A percentile compares a stretch with the other conserved stretches of the same genome.
Conservation (phyloP, 257 asterid genomes). For the Solanum pinnatisectum region DNA sequence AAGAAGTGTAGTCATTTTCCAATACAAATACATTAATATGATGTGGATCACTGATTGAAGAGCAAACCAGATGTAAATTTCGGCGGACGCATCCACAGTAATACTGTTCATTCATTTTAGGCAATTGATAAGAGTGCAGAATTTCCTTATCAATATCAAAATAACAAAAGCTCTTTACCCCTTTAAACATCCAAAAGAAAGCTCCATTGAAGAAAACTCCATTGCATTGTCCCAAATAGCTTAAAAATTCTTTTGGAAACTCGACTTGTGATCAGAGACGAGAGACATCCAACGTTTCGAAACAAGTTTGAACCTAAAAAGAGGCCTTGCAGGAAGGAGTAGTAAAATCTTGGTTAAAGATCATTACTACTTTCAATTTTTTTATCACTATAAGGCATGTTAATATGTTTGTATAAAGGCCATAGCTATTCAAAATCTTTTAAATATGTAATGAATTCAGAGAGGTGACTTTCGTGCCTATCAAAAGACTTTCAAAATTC, state of each 20-base stretch:
- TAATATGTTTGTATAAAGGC: neutral
- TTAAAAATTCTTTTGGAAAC: neutral
- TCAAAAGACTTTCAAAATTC: no score
- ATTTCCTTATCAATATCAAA: neutral
- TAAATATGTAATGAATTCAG: no score
- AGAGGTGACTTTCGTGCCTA: no score
- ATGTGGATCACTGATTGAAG: neutral
- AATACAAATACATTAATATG: no score
- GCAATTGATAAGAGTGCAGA: neutral
- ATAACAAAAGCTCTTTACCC: neutral
- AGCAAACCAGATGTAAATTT: neutral
- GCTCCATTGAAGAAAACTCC: neutral
- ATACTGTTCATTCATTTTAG: neutral
- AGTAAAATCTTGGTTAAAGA: neutral
- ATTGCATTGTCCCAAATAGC: neutral
- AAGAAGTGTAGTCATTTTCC: no score
- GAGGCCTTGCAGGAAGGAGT: neutral
- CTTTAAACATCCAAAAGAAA: neutral
- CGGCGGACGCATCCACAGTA: neutral
- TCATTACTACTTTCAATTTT: no score
- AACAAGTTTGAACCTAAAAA: neutral
- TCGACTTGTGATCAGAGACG: neutral
- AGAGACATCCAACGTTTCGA: neutral
- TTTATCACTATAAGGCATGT: no score
- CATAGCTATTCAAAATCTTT: neutral